Conservation (phyloP, 139 green algal genomes). For the Ettlia oleoabundans region DNA sequence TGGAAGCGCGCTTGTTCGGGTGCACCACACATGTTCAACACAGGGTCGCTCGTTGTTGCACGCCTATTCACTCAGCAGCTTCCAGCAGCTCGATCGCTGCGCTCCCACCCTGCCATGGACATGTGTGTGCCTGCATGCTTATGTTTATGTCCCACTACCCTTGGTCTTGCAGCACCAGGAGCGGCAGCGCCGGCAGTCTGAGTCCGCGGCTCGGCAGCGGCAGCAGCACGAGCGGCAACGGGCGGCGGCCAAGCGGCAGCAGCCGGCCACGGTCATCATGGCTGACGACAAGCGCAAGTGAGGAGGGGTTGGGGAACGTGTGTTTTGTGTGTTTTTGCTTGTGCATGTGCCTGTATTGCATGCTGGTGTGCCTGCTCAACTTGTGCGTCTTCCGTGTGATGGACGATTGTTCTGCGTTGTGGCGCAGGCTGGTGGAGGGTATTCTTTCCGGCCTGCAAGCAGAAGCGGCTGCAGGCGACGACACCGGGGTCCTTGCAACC, state of each 20-base stretch:
- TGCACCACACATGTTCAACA: no score
- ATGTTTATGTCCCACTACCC: no score
- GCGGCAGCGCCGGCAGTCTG: slow-evolving; percentile 32
- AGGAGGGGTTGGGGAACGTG: no score
- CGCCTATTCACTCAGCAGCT: no score
- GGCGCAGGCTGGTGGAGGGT: slow-evolving; percentile 40
- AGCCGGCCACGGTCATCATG: slow-evolving; percentile 56
- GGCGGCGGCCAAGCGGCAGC: slow-evolving; percentile 29
- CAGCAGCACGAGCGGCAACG: slow-evolving; percentile 35
- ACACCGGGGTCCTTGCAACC: neutral
- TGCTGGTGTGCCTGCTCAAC: neutral
- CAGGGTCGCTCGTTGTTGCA: no score
- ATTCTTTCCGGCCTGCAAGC: slow-evolving; percentile 33
- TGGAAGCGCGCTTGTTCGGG: no score
- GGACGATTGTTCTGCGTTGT: neutral
- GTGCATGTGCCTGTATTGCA: neutral
- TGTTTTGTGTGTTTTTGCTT: no score
- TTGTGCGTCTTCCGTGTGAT: neutral
- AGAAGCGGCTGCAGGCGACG: neutral
- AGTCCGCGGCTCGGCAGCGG: slow-evolving; percentile 21
- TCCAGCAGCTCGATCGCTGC: no score
- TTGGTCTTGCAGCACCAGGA: slow-evolving; percentile 33
- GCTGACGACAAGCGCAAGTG: slow-evolving; percentile 50
- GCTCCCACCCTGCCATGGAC: no score
- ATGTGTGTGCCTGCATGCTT: no score